Evolutionary conservation across 169 alveolate genomes (phyloP).

Genomic region (Nephromyces sp.): DNA sequence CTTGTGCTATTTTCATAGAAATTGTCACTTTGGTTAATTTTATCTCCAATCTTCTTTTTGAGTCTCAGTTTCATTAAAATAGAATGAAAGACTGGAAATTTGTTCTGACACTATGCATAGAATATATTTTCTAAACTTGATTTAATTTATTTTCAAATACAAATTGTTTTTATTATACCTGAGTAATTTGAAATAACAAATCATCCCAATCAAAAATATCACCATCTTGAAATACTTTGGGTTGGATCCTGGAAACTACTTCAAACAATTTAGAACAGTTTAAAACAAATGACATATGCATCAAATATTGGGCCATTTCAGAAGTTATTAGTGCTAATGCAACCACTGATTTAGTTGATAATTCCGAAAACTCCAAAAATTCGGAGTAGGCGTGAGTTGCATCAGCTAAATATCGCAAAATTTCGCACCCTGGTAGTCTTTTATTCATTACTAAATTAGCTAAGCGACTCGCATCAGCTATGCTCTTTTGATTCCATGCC

Average conservation of each 20-base stretch:
- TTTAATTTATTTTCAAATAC: neutral
- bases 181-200: neutral
- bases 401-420: neutral
- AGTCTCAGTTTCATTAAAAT: neutral
- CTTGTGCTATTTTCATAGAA: too few relatives aligned
- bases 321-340: neutral
- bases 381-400: neutral
- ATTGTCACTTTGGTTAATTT: too few relatives aligned
- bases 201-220: neutral
- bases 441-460: neutral
- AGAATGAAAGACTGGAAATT: neutral
- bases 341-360: neutral
- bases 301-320: neutral
- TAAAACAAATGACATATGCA: neutral
- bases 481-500: neutral
- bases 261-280: neutral
- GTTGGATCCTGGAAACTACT: neutral
- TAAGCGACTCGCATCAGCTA: neutral
- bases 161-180: neutral
- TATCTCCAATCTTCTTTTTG: too few relatives aligned
- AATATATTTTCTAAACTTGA: neutral
- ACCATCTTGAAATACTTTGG: neutral
- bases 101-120: neutral
- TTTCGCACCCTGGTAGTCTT: neutral
- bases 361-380: neutral